Percentiles rank a stretch among this genome's conserved stretches.
These are phyloP conservation scores for Echinochloa phyllopogon DNA, from an alignment of 176 grass and related monocot genomes.

Conservation along the genomic window DNA sequence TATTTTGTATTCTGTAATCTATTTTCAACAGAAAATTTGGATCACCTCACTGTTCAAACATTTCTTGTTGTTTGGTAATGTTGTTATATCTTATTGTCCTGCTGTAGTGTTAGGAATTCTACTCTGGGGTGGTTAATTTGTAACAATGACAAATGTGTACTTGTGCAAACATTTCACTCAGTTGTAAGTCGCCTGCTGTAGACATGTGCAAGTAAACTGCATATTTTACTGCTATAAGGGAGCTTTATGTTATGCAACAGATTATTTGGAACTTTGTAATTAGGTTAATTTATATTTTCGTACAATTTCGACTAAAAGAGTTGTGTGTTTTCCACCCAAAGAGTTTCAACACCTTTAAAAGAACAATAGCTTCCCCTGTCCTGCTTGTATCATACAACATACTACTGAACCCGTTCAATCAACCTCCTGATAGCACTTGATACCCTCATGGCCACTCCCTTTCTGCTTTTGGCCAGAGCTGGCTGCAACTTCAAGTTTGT, in stretches of 20 bases:
- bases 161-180: background rate
- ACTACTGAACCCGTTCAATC: background rate
- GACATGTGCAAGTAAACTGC: background rate
- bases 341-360: background rate
- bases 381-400: background rate
- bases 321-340: background rate
- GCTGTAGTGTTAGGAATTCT: background rate
- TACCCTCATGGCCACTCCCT: background rate
- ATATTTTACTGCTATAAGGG: background rate
- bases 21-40: background rate
- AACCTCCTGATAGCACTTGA: background rate
- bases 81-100: conserved; percentile 1
- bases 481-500: background rate
- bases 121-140: background rate
- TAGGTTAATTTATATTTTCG: background rate
- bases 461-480: background rate
- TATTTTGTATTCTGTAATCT: background rate
- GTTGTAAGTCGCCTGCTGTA: background rate
- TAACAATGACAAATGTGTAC: background rate
- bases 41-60: background rate
- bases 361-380: background rate
- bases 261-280: background rate
- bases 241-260: background rate
- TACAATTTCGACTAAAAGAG: background rate
- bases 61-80: background rate